These are phyloP conservation scores for Mucor sp. DNA, from an alignment of 371 early-diverging fungal species.

Conservation along the genomic window DNA sequence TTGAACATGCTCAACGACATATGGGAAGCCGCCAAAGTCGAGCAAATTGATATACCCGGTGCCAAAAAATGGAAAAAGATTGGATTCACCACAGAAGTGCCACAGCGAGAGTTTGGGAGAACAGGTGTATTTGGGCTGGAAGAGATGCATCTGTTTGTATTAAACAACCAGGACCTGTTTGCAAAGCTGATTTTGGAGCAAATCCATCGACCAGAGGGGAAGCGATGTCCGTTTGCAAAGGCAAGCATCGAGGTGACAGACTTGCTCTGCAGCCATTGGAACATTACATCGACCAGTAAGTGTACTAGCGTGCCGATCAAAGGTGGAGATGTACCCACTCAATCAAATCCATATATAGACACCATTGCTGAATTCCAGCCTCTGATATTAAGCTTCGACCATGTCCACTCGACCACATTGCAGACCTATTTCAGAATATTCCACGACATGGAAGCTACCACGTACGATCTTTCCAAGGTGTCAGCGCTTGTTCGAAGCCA, in stretches of 20 bases:
- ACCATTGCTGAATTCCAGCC: slow-evolving; percentile 65
- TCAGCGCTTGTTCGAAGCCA: slow-evolving; percentile 61
- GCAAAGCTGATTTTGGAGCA: slow-evolving; percentile 63
- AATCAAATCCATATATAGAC: slow-evolving; percentile 23
- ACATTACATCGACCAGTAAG: slow-evolving; percentile 63
- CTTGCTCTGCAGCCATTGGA: slow-evolving; percentile 71
- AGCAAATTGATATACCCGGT: slow-evolving; percentile 31
- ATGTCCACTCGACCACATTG: slow-evolving; percentile 61
- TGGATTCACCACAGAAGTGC: slow-evolving; percentile 70
- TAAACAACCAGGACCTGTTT: slow-evolving; percentile 48
- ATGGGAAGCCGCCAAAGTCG: slow-evolving; percentile 58
- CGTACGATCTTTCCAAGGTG: slow-evolving; percentile 63
- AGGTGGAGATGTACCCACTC: too few relatives aligned
- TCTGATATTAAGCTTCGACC: slow-evolving; percentile 61
- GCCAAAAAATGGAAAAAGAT: slow-evolving; percentile 66
- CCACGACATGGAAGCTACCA: slow-evolving; percentile 69
- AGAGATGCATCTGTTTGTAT: slow-evolving; percentile 61
- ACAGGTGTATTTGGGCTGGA: slow-evolving; percentile 73
- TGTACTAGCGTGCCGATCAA: too few relatives aligned
- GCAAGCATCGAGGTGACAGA: slow-evolving; percentile 73
- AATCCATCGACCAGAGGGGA: slow-evolving; percentile 56
- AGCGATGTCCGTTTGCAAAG: slow-evolving; percentile 68
- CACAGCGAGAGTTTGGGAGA: slow-evolving; percentile 63
- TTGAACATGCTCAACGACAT: slow-evolving; percentile 58
- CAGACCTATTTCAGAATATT: slow-evolving; percentile 63